Base-by-base conservation (phyloP, 768 basidiomycete species). In the Saitozyma sp. region DNA sequence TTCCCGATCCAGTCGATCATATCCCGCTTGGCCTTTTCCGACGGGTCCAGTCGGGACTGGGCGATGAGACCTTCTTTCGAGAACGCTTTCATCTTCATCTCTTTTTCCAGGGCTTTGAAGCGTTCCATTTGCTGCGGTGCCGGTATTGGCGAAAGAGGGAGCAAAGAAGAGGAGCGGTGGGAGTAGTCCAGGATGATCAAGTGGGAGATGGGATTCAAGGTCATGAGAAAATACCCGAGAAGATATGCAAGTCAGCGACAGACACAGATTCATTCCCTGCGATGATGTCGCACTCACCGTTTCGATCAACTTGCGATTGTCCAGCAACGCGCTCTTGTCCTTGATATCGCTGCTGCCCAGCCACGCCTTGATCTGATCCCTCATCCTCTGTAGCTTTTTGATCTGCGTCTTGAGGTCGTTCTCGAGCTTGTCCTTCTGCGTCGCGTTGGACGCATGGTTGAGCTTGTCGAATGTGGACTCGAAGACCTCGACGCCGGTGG, bases 71-170 rank as follows among this genome's bases (percentile, higher is more conserved):
- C 96, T 80, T 98, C 96, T 77, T 98, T 99, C 17, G 94, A 97
- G 81, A 98, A 99, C 0, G 96, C 96, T 80, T 99, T 99, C 62
- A 96, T 98, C 85, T 99, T 99, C 95, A 98, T 98, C 82, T 99
- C 96, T 83, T 98, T 99, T 83, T 99, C 96, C 82, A 94, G 93
- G 20, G 95, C 95, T 76, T 99, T 99, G 86, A 99, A 99, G 78
- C 92, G 94, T 83, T 99, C 96, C 96, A 99, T 99, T 98, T 98
- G 96, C 96, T 98, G 80, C 9, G 3, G 41, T 14, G 9, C 50
- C 50, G 62, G 64, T 17, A 29, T 10, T 37, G 60, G 64, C 62
- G 77, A 60, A 39, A 39, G 14, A 19, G 38, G 20, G 42, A 55
- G 55, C 14, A 13, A 46, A 2, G 45, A 11, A 6, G 13, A 29